phyloP scores from a whole-genome alignment of 441 rosid species.

The Adansonia grandidieri region DNA sequence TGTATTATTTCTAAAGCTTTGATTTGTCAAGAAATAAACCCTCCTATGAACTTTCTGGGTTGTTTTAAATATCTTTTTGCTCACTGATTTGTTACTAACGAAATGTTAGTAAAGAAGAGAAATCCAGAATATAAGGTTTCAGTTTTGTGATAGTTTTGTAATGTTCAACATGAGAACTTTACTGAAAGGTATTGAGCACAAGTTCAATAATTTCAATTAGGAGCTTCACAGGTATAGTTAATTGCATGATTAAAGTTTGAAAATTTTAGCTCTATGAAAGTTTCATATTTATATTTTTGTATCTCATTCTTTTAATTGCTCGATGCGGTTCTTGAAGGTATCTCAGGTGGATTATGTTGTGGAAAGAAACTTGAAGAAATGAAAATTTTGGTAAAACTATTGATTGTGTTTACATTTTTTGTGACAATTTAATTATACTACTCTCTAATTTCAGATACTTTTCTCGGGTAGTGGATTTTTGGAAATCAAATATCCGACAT shows the following conservation, averaged over 20 bases:
- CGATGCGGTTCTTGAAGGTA: slow-evolving; percentile 71
- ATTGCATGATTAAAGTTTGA: not conserved
- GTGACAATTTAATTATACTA: not conserved
- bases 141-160: not conserved
- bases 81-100: not conserved
- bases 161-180: not conserved
- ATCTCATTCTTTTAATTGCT: slow-evolving; percentile 13
- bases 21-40: not conserved
- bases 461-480: slow-evolving; percentile 48
- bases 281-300: not conserved
- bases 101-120: not conserved
- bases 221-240: not conserved
- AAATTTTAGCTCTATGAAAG: not conserved
- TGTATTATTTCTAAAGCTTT: not conserved
- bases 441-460: not conserved
- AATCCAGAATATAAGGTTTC: not conserved
- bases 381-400: slow-evolving; percentile 55
- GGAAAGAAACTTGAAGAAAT: slow-evolving; percentile 78
- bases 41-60: not conserved
- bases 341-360: slow-evolving; percentile 84
- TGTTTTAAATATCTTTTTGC: not conserved
- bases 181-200: not conserved
- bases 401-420: not conserved
- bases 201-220: no score
- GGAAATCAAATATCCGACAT: slow-evolving; percentile 76